phyloP scores from a whole-genome alignment of 2,329 filamentous ascomycete species.

The Claviceps arundinis region DNA sequence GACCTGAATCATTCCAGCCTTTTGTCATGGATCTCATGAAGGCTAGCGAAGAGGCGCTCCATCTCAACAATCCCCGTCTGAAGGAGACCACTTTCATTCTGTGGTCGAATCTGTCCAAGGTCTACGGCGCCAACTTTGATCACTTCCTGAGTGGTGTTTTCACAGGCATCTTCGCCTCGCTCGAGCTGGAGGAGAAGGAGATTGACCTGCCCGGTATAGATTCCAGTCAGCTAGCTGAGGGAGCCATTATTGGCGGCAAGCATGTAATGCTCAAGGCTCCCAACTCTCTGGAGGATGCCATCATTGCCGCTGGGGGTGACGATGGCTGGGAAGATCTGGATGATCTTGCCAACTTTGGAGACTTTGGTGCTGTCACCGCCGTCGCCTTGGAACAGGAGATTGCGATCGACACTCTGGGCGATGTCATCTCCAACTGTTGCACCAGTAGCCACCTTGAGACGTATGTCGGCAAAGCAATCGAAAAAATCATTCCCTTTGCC shows the following conservation, averaged over 20 bases:
- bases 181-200: constrained; percentile 83
- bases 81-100: constrained; percentile 96
- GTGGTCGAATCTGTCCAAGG: constrained; percentile 88
- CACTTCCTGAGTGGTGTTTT: constrained; percentile 69
- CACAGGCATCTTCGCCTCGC: constrained; percentile 67
- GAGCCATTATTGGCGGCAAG: constrained; percentile 66
- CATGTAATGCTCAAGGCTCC: constrained; percentile 63
- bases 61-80: constrained; percentile 77
- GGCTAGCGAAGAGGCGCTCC: constrained; percentile 79
- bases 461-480: constrained; percentile 80
- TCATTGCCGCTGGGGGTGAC: constrained; percentile 41
- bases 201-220: constrained; percentile 56
- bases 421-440: constrained; percentile 80
- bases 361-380: constrained; percentile 75
- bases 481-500: constrained; percentile 64
- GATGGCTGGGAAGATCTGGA: constrained; percentile 49
- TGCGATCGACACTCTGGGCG: constrained; percentile 85
- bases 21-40: constrained; percentile 86
- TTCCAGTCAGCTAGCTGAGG: constrained; percentile 50
- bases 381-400: constrained; percentile 95
- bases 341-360: constrained; percentile 71
- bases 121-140: constrained; percentile 74
- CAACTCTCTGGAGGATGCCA: constrained; percentile 42
- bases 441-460: constrained; percentile 57
- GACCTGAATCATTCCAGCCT: constrained; percentile 72